A percentile compares a stretch with the other conserved stretches of the same genome.
phyloP scores from a whole-genome alignment of 2,329 filamentous ascomycete species.

The Biscogniauxia mediterranea region DNA sequence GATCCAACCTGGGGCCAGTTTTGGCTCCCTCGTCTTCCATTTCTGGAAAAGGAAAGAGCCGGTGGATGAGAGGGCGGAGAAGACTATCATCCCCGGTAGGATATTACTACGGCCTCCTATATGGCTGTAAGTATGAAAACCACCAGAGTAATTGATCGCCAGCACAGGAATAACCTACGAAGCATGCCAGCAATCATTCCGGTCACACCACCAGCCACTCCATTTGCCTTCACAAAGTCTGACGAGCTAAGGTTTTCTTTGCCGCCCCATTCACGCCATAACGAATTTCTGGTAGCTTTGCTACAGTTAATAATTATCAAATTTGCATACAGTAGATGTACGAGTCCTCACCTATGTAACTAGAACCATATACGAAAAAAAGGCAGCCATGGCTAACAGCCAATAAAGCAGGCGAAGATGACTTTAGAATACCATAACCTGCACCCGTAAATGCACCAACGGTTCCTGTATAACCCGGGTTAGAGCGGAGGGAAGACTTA shows the following conservation, averaged over 20 bases:
- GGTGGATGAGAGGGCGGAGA: slow-evolving; percentile 42
- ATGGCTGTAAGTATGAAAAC: not conserved
- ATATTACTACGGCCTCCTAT: slow-evolving; percentile 54
- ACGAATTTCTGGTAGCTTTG: slow-evolving; percentile 47
- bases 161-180: slow-evolving; percentile 39
- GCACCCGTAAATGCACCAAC: slow-evolving; percentile 65
- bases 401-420: slow-evolving; percentile 66
- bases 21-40: slow-evolving; percentile 12
- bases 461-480: slow-evolving; percentile 41
- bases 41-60: slow-evolving; percentile 30
- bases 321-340: not conserved
- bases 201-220: slow-evolving; percentile 68
- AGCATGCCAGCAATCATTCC: slow-evolving; percentile 58
- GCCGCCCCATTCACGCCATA: slow-evolving; percentile 48
- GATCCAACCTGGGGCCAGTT: slow-evolving; percentile 35
- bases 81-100: slow-evolving; percentile 49
- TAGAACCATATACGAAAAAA: slow-evolving; percentile 75
- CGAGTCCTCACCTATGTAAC: slow-evolving; percentile 65
- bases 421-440: slow-evolving; percentile 68
- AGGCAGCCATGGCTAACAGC: slow-evolving; percentile 72
- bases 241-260: slow-evolving; percentile 51
- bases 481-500: slow-evolving; percentile 10
- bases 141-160: not conserved
- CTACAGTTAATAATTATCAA: slow-evolving; percentile 9
- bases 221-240: slow-evolving; percentile 66